A percentile compares a stretch with the other conserved stretches of the same genome.
Conservation (phyloP, 2,329 filamentous ascomycete species). For the Byssoonygena ceratinophila region DNA sequence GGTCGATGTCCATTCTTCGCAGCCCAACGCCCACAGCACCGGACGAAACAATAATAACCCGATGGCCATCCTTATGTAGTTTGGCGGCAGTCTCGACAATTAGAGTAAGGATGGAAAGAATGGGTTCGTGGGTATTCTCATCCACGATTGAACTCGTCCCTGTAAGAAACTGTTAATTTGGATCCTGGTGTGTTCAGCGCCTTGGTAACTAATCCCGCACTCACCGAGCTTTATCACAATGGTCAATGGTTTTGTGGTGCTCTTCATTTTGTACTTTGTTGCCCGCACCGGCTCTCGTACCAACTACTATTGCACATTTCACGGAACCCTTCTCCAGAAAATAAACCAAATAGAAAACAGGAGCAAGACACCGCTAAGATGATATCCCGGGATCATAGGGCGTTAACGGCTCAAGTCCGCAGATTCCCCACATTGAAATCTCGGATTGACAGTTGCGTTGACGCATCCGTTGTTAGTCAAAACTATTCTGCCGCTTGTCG, state of each 20-base stretch:
- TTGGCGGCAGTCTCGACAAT: slow-evolving; percentile 91
- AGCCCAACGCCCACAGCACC: slow-evolving; percentile 93
- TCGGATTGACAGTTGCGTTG: not conserved
- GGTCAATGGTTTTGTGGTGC: slow-evolving; percentile 54
- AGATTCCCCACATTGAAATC: slow-evolving; percentile 3
- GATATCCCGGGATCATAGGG: not conserved
- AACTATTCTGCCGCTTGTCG: slow-evolving; percentile 1
- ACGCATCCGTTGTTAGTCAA: not conserved
- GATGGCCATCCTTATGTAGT: slow-evolving; percentile 80
- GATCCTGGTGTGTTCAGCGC: not conserved
- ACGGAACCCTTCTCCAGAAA: not conserved
- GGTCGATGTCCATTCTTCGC: slow-evolving; percentile 76
- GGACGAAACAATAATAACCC: slow-evolving; percentile 91
- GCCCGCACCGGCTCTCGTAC: not conserved
- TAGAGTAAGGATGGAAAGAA: slow-evolving; percentile 77
- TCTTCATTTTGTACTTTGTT: slow-evolving; percentile 47
- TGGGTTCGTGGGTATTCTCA: slow-evolving; percentile 85
- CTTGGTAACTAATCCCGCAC: slow-evolving; percentile 4
- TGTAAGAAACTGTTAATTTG: slow-evolving; percentile 32
- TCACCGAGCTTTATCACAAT: slow-evolving; percentile 82
- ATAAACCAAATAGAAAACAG: not conserved
- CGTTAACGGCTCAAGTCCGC: not conserved
- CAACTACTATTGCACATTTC: not conserved
- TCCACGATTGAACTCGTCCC: slow-evolving; percentile 98
- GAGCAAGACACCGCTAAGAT: not conserved